phyloP scores from a whole-genome alignment of 73 alveolate genomes.

The Tetrahymena borealis region DNA sequence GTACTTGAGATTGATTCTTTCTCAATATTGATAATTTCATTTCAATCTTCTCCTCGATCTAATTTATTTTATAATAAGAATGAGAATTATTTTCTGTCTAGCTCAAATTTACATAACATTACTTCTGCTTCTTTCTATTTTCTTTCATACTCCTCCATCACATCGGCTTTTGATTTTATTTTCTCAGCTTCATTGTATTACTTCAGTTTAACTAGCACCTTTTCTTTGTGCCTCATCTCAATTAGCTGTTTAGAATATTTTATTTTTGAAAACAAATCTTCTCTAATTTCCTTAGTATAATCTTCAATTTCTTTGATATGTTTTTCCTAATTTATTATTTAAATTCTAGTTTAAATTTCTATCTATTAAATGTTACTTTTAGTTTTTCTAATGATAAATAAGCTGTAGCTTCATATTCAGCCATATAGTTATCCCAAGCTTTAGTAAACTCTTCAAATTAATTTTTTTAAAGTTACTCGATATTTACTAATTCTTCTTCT shows the following conservation, averaged over 20 bases:
- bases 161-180: constrained; percentile 50
- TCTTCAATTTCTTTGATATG: constrained; percentile 52
- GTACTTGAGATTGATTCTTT: constrained; percentile 47
- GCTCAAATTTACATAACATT: constrained; percentile 1
- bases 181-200: constrained; percentile 56
- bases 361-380: constrained; percentile 18
- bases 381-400: constrained; percentile 58
- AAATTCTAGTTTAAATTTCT: not conserved
- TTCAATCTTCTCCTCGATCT: constrained; percentile 39
- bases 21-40: constrained; percentile 54
- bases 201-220: constrained; percentile 40
- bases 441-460: constrained; percentile 48
- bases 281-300: constrained; percentile 33
- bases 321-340: not conserved
- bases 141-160: constrained; percentile 48
- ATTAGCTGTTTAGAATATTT: constrained; percentile 55
- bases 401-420: constrained; percentile 75
- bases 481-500: constrained; percentile 46
- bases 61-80: not conserved
- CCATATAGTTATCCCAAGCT: constrained; percentile 77
- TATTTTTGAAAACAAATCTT: constrained; percentile 41
- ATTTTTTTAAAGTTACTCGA: constrained; percentile 50
- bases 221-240: constrained; percentile 51
- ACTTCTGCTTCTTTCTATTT: constrained; percentile 50
- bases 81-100: not conserved